A percentile compares a stretch with the other conserved stretches of the same genome.
Conservation (phyloP, 2,329 filamentous ascomycete genomes). For the Dendrostoma leiphaemia region DNA sequence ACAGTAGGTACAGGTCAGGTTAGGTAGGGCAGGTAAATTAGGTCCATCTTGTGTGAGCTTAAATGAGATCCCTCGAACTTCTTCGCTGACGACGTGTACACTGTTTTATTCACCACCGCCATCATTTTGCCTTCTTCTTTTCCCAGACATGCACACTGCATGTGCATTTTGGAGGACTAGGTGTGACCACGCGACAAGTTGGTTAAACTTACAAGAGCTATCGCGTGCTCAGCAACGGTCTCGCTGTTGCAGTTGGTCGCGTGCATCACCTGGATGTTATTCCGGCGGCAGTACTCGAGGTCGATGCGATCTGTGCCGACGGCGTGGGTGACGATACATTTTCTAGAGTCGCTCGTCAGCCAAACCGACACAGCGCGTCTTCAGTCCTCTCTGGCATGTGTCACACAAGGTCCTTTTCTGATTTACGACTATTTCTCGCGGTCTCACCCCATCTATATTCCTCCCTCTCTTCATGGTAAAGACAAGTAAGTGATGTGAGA, state of each 20-base stretch:
- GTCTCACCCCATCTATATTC: not conserved
- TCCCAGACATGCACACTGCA: no score
- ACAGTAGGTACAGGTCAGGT: no score
- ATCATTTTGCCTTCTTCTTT: no score
- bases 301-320: slow-evolving; percentile 25
- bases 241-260: slow-evolving; percentile 21
- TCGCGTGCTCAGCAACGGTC: slow-evolving; percentile 24
- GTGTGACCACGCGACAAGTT: no score
- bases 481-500: not conserved
- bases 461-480: not conserved
- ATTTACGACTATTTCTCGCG: no score
- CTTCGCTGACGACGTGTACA: no score
- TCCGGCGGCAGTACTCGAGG: slow-evolving; percentile 20
- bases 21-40: no score
- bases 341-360: slow-evolving; percentile 12
- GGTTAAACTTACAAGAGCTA: slow-evolving; percentile 14
- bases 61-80: no score
- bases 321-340: slow-evolving; percentile 24
- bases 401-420: not conserved
- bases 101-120: no score
- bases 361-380: no score
- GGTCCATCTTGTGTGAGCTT: no score
- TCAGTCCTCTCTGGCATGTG: not conserved
- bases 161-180: no score
- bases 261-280: slow-evolving; percentile 24